Percentiles rank a stretch among this genome's conserved stretches.
These are phyloP conservation scores for Moesziomyces aphidis DNA, from an alignment of 1,284 basidiomycete genomes.

Conservation along the genomic window DNA sequence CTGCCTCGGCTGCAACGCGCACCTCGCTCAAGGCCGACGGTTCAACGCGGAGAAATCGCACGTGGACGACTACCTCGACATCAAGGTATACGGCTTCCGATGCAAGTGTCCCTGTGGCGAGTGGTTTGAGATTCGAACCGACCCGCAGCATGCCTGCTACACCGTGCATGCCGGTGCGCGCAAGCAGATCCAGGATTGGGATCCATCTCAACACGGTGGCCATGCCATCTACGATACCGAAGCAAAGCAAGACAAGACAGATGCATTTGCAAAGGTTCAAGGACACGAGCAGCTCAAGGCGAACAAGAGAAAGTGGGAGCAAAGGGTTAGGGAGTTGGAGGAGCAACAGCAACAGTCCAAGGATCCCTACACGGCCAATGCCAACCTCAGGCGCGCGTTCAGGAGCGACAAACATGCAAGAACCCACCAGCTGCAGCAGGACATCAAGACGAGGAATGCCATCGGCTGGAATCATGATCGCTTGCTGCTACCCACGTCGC, in stretches of 20 bases:
- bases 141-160: slow-evolving; percentile 95
- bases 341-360: slow-evolving; percentile 77
- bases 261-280: slow-evolving; percentile 88
- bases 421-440: slow-evolving; percentile 75
- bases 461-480: slow-evolving; percentile 56
- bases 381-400: slow-evolving; percentile 80
- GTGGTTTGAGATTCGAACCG: slow-evolving; percentile 96
- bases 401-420: slow-evolving; percentile 85
- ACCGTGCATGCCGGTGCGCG: slow-evolving; percentile 89
- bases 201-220: slow-evolving; percentile 93
- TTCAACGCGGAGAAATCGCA: slow-evolving; percentile 99
- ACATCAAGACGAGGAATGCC: slow-evolving; percentile 76
- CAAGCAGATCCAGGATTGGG: slow-evolving; percentile 93
- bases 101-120: slow-evolving; percentile 97
- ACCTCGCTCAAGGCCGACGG: slow-evolving; percentile 70
- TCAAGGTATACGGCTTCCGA: slow-evolving; percentile 91
- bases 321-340: slow-evolving; percentile 82
- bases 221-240: slow-evolving; percentile 82
- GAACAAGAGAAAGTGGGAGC: slow-evolving; percentile 77
- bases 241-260: slow-evolving; percentile 73
- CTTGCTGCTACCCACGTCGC: slow-evolving; percentile 3
- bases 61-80: slow-evolving; percentile 93
- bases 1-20: slow-evolving; percentile 74
- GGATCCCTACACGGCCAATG: slow-evolving; percentile 86
- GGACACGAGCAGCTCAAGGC: slow-evolving; percentile 83